Evolutionary conservation across 257 asterid species (phyloP), one percentile per base, ranked within the genome.

Genomic region (Solanum lycopersicoides): DNA sequence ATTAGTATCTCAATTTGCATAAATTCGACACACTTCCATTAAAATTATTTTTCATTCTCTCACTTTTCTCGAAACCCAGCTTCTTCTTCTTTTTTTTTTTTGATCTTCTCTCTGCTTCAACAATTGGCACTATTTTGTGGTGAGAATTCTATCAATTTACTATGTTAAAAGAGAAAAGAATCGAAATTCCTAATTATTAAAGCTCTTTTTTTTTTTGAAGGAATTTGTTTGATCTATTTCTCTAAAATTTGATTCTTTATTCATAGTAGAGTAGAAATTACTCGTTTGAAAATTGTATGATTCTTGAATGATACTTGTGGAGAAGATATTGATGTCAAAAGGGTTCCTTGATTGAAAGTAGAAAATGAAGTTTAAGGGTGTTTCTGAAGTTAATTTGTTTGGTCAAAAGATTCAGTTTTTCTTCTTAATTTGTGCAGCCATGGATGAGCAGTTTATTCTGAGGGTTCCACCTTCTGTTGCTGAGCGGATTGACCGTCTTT

Each of bases 401-500:
- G 45, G 39, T 53, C 60, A 53, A 32, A 30, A 30, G 77, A 30
- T 71, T 71, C 77, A 15, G 2, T 72, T 23, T n/a, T 35, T 20
- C 5, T 25, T 28, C 0, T 30, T 6, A 50, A 42, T 71, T 6
- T 15, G 3, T 65, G 68, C 32, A 87, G 91, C n/a, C 14, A 92
- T 92, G 94, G 94, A 92, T 66, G 94, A 92, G 69, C 93, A 92
- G 56, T 92, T 92, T 77, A 88, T 92, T 72, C 79, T 91, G 59
- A 88, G 94, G 45, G 92, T 91, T 50, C 91, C 92, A 73, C 94
- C 94, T 86, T 87, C 92, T 28, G 88, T 92, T 77, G 92, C 92
- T 79, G 93, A 91, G 83, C 91, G 92, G 89, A 95, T 96, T n/a
- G 98, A 96, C 87, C 92, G 88, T 65, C 93, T 96, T 44, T 89